Percentiles rank a stretch among this genome's conserved stretches.
Evolutionary conservation across 345 rosid genomes (phyloP).

Genomic region (Arabis alpina): DNA sequence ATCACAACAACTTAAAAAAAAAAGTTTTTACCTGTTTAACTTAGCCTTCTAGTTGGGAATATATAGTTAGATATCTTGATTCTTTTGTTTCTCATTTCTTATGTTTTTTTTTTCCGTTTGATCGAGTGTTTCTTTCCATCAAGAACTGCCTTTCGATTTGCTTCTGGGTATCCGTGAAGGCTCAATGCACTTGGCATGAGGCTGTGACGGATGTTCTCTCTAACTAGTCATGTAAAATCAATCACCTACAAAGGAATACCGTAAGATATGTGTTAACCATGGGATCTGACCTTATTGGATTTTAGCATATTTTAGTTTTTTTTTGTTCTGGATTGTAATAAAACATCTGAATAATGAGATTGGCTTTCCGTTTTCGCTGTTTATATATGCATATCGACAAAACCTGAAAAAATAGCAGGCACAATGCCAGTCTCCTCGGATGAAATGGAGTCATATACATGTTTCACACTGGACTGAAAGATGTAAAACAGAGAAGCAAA

Average conservation of each 20-base stretch:
- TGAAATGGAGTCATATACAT: too few relatives aligned
- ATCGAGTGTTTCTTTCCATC: background rate
- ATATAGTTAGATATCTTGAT: slow-evolving; percentile 31
- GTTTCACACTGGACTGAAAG: background rate
- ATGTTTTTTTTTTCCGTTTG: background rate
- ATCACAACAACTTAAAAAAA: slow-evolving; percentile 5
- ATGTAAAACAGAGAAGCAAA: background rate
- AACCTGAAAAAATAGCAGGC: background rate
- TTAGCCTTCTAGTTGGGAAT: slow-evolving; percentile 34
- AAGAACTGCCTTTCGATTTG: slow-evolving; percentile 46
- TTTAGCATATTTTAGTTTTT: background rate
- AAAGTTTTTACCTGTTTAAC: background rate
- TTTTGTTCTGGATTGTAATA: slow-evolving; percentile 39
- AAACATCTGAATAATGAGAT: slow-evolving; percentile 40
- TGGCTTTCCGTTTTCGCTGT: background rate
- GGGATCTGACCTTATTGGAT: slow-evolving; percentile 28
- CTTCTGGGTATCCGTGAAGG: slow-evolving; percentile 14
- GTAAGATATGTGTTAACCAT: slow-evolving; percentile 11
- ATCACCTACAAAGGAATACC: slow-evolving; percentile 48
- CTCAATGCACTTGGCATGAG: slow-evolving; percentile 35
- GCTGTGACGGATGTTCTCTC: slow-evolving; percentile 76
- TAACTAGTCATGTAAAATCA: slow-evolving; percentile 69
- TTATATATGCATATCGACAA: background rate
- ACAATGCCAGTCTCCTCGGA: background rate
- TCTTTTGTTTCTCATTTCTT: slow-evolving; percentile 16